Conservation (phyloP, 2,329 filamentous ascomycete genomes). For the Apiospora arundinis region DNA sequence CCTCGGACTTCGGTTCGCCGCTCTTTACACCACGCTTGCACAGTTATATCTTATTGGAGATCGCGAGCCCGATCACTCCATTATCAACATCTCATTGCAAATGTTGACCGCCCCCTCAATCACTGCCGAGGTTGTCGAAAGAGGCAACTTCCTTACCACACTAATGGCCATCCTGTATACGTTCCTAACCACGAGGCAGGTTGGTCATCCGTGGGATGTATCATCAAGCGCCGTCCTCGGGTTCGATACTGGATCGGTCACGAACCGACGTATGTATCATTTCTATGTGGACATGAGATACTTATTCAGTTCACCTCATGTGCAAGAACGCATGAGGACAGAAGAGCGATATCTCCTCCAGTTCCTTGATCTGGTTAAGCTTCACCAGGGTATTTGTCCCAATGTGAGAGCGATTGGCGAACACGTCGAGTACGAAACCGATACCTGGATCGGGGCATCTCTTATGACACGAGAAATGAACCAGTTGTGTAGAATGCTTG, state of each 20-base stretch:
- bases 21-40: conserved; percentile 89
- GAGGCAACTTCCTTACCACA: conserved; percentile 94
- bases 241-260: conserved; percentile 93
- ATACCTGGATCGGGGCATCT: conserved; percentile 96
- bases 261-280: conserved; percentile 94
- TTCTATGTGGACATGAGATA: conserved; percentile 96
- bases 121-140: conserved; percentile 91
- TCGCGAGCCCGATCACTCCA: conserved; percentile 95
- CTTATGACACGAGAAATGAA: conserved; percentile 96
- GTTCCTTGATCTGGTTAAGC: conserved; percentile 92
- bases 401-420: conserved; percentile 92
- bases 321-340: conserved; percentile 81
- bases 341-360: conserved; percentile 91
- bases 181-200: conserved; percentile 93
- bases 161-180: conserved; percentile 97
- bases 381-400: conserved; percentile 96
- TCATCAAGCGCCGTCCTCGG: conserved; percentile 85
- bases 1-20: conserved; percentile 90
- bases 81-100: conserved; percentile 95
- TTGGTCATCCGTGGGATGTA: conserved; percentile 90
- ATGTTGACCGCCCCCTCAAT: conserved; percentile 97
- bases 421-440: conserved; percentile 97
- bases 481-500: conserved; percentile 84
- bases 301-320: conserved; percentile 85
- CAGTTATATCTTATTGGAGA: conserved; percentile 96